Evolutionary conservation across 768 basidiomycete genomes (phyloP).

Genomic region (Collybia nuda): DNA sequence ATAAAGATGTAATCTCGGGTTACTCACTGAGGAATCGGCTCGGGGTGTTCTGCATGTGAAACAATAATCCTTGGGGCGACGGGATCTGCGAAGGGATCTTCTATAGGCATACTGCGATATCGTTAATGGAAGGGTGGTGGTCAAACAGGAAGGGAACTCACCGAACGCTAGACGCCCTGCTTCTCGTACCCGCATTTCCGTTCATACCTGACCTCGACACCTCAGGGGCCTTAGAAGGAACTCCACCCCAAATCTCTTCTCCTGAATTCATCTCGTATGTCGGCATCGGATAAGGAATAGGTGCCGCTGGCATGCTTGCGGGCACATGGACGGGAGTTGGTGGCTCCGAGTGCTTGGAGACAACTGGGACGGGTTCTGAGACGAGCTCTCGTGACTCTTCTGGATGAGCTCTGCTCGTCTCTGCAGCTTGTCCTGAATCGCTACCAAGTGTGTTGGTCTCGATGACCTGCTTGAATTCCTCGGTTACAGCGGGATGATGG

Average conservation of each 20-base stretch:
- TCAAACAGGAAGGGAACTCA: background rate
- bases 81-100: slow-evolving; percentile 35
- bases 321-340: background rate
- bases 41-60: slow-evolving; percentile 6
- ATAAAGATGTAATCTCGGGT: slow-evolving; percentile 27
- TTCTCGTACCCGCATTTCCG: slow-evolving; percentile 8
- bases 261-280: slow-evolving; percentile 10
- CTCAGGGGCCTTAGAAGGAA: background rate
- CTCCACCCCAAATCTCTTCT: slow-evolving; percentile 18
- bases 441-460: slow-evolving; percentile 1
- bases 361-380: background rate
- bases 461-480: background rate
- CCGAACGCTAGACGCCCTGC: slow-evolving; percentile 14
- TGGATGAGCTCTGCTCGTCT: background rate
- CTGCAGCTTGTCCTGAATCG: background rate
- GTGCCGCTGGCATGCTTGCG: background rate
- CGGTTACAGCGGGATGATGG: background rate
- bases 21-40: slow-evolving; percentile 10
- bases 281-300: slow-evolving; percentile 6
- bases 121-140: slow-evolving; percentile 2
- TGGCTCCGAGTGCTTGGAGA: slow-evolving; percentile 6
- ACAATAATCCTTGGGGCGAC: slow-evolving; percentile 24
- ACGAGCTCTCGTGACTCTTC: background rate
- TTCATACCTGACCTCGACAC: slow-evolving; percentile 5
- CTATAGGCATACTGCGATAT: slow-evolving; percentile 10